Base-by-base conservation (phyloP, 23 red algal genomes). In the Agarophyton chilense region DNA sequence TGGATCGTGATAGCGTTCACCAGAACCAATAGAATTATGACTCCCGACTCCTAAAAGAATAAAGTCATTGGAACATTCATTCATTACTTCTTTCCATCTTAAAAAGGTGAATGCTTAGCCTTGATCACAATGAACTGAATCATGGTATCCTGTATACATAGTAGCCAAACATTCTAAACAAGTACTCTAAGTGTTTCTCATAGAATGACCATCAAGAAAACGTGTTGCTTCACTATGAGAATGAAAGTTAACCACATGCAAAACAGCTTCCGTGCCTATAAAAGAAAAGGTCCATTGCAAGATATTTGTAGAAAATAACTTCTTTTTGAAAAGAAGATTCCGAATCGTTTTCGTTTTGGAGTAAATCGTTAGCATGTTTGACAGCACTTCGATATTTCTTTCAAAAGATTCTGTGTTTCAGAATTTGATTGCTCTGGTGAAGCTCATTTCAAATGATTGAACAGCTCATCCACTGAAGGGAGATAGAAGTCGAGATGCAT, bases 401-500 rank as follows among this genome's bases (percentile, higher is more conserved):
- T n/a, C 16, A 83, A 40, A 1, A 65, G 18, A 11, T 49, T 32
- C 1, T 28, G 18, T 50, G 54, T 83, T 1, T 83, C 53, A 14
- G 33, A 4, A 36, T 16, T 50, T 2, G 36, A 16, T 7, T 50
- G 31, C n/a, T n/a, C n/a, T n/a, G n/a, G n/a, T n/a, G n/a, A n/a
- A n/a, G n/a, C n/a, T n/a, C n/a, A n/a, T n/a, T 43, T 66, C 53
- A 10, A 55, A 55, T 8, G 57, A 24, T 83, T 67, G 55, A 36
- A 83, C 7, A 83, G 79, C 7, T 83, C 66, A 4, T 83, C 17
- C 31, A 35, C 79, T 0, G 49, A 38, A 2, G 79, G 79, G 55
- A 66, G 79, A n/a, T 25, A 83, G 54, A 83, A 67, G 79, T 67
- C 6, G 6, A 49, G 11, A 50, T 83, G 79, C 1, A 61, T 2